Evolutionary conservation across 305 asterid genomes (phyloP).

Genomic region (Coffea humblotiana): DNA sequence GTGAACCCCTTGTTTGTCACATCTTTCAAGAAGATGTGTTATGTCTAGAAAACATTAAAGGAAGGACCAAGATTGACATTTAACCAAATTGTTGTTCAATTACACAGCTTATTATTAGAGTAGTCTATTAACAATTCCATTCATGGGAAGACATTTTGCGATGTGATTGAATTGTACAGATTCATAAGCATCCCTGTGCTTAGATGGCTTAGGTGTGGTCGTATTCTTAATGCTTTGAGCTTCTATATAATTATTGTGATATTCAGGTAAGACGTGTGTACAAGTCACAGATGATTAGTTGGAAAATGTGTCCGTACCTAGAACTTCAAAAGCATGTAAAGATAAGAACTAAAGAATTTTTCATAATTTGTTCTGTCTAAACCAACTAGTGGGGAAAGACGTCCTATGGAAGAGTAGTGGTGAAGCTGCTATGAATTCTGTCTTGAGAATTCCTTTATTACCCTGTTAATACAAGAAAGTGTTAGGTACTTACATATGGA

Average conservation of each 20-base stretch:
- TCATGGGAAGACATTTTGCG: background rate
- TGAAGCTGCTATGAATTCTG: background rate
- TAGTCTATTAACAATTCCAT: background rate
- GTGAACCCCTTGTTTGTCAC: background rate
- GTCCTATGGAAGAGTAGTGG: too few species aligned
- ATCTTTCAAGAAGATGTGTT: background rate
- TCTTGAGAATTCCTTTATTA: background rate
- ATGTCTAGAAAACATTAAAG: background rate
- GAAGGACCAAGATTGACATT: background rate
- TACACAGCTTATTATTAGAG: background rate
- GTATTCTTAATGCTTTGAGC: background rate
- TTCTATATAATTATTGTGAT: background rate
- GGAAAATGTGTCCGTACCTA: background rate
- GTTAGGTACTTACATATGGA: background rate
- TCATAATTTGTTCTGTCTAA: background rate
- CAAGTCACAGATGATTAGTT: background rate
- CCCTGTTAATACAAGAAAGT: background rate
- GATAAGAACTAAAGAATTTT: background rate
- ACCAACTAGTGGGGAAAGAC: background rate
- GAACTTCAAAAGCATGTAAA: background rate
- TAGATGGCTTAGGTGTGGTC: background rate
- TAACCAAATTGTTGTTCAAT: background rate
- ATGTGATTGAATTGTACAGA: background rate
- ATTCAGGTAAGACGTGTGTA: background rate
- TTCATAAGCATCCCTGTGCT: background rate